Conservation (phyloP, 345 rosid genomes). For the Eucalyptus microcorys region DNA sequence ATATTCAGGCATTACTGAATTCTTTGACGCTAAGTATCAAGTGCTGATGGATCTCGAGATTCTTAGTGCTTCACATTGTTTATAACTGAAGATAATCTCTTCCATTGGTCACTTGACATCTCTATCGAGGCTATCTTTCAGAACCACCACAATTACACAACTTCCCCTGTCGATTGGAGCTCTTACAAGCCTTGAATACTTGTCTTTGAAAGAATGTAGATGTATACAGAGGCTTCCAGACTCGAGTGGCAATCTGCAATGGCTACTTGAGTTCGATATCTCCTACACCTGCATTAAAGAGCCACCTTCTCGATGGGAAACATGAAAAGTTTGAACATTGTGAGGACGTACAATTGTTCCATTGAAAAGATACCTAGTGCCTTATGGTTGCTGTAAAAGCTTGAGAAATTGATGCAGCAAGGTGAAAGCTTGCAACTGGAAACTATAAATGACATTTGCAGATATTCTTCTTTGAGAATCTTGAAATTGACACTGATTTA, state of each 20-base stretch:
- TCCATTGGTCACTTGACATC: background rate
- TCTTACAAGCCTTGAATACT: background rate
- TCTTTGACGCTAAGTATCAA: accelerated
- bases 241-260: background rate
- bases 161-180: background rate
- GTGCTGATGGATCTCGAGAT: background rate
- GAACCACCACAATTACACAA: background rate
- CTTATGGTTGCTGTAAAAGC: background rate
- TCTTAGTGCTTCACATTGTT: background rate
- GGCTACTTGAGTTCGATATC: background rate
- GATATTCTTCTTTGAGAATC: background rate
- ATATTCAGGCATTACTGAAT: background rate
- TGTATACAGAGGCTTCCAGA: background rate
- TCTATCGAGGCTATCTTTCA: background rate
- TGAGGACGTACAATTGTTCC: background rate
- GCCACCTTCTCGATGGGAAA: background rate
- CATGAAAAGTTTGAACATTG: background rate
- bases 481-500: background rate
- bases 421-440: background rate
- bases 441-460: background rate
- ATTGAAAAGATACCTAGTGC: background rate
- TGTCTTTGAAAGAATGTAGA: background rate
- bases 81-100: background rate
- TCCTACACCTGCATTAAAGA: background rate
- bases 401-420: background rate